Evolutionary conservation across 2,329 filamentous ascomycete genomes (phyloP).

Genomic region (Botrytis pseudocinerea): DNA sequence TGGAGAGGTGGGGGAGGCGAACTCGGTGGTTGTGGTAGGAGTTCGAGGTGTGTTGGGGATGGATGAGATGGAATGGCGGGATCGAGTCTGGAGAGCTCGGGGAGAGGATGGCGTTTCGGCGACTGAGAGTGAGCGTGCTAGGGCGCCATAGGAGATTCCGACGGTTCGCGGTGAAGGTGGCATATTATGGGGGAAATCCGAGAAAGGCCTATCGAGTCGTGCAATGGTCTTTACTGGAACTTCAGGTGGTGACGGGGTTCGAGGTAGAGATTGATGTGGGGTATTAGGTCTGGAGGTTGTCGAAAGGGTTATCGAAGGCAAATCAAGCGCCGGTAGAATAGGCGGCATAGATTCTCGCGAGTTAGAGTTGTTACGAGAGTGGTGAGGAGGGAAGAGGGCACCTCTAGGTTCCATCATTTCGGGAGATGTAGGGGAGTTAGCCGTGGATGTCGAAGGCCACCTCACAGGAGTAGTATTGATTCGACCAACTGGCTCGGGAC

Average conservation of each 20-base stretch:
- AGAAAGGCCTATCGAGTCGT: constrained; percentile 10
- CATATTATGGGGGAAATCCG: constrained; percentile 5
- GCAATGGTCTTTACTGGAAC: background rate
- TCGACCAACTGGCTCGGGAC: background rate
- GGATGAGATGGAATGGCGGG: constrained; percentile 4
- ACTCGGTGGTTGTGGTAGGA: background rate
- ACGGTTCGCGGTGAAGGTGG: background rate
- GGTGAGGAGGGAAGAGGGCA: constrained; percentile 1
- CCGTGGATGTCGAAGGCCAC: constrained; percentile 13
- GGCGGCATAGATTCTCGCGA: constrained; percentile 12
- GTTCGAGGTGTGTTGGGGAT: constrained; percentile 2
- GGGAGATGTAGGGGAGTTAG: constrained; percentile 10
- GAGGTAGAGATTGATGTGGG: background rate
- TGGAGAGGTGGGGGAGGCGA: background rate
- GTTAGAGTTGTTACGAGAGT: background rate
- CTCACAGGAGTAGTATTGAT: constrained; percentile 1
- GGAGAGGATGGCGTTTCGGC: background rate
- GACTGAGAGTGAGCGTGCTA: constrained; percentile 1
- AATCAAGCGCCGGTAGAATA: constrained; percentile 2
- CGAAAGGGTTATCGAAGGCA: constrained; percentile 9
- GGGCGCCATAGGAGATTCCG: background rate
- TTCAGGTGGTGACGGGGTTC: background rate
- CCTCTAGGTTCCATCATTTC: background rate
- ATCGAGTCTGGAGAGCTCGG: background rate
- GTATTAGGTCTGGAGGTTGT: constrained; percentile 4